A percentile compares a stretch with the other conserved stretches of the same genome.
phyloP scores from a whole-genome alignment of 371 early-diverging fungal genomes.

The Synchytrium microbalum region DNA sequence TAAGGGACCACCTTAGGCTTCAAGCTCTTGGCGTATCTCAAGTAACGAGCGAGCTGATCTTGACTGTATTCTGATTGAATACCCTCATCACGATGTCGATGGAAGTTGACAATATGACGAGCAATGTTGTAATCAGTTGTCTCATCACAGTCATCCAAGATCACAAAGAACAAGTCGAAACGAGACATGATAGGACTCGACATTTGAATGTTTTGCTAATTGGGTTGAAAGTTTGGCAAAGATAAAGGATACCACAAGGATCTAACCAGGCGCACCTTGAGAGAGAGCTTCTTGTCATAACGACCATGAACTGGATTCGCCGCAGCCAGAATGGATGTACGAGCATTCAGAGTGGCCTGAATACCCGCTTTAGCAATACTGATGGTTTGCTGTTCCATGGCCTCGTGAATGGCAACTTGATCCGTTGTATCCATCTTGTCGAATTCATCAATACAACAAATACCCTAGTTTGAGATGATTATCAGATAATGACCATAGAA shows the following conservation, averaged over 20 bases:
- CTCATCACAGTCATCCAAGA: constrained; percentile 93
- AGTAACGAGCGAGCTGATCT: constrained; percentile 73
- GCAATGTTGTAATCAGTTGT: constrained; percentile 90
- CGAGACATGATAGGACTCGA: constrained; percentile 99
- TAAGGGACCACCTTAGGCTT: constrained; percentile 54
- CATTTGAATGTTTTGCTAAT: constrained; percentile 94
- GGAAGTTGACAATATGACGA: constrained; percentile 89
- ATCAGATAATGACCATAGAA: background rate
- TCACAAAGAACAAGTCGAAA: constrained; percentile 98
- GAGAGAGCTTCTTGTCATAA: constrained; percentile 88
- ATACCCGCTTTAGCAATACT: constrained; percentile 99
- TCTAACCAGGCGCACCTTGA: constrained; percentile 57
- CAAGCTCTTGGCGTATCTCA: constrained; percentile 82
- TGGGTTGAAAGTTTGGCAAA: background rate
- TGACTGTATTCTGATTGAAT: constrained; percentile 65
- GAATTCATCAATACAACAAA: constrained; percentile 99
- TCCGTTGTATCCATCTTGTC: constrained; percentile 99
- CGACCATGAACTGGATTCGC: constrained; percentile 98
- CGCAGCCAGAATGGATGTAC: constrained; percentile 97
- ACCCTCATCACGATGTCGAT: constrained; percentile 66
- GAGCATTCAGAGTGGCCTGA: constrained; percentile 94
- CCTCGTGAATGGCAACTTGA: constrained; percentile 99
- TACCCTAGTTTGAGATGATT: constrained; percentile 57
- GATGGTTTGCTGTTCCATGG: constrained; percentile 99
- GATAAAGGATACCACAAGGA: constrained; percentile 3